A percentile compares a stretch with the other conserved stretches of the same genome.
phyloP scores from a whole-genome alignment of 257 asterid species.

The Jacaranda copaia region DNA sequence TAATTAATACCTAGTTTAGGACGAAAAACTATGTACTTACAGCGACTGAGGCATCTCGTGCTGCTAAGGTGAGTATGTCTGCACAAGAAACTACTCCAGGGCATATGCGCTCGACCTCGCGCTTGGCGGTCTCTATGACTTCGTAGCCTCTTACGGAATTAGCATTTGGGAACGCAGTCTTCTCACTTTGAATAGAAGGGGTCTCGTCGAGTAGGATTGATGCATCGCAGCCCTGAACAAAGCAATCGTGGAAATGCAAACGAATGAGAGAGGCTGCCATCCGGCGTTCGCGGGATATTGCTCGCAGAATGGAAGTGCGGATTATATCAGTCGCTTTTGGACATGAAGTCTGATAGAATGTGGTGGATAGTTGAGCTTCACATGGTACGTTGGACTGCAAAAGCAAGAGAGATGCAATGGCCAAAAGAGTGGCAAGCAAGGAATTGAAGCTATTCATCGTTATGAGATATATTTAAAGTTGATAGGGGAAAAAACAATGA shows the following conservation, averaged over 20 bases:
- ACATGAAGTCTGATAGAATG: slow-evolving; percentile 27
- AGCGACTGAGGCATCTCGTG: slow-evolving; percentile 6
- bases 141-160: slow-evolving; percentile 34
- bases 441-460: background rate
- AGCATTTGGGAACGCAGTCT: slow-evolving; percentile 24
- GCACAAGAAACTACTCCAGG: slow-evolving; percentile 41
- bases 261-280: slow-evolving; percentile 38
- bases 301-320: slow-evolving; percentile 24
- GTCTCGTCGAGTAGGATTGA: slow-evolving; percentile 39
- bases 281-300: slow-evolving; percentile 23
- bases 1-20: too few relatives aligned
- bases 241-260: slow-evolving; percentile 40
- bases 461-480: background rate
- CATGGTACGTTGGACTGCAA: slow-evolving; percentile 13
- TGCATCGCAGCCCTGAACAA: slow-evolving; percentile 37
- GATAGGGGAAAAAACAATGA: background rate
- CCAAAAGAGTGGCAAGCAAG: background rate
- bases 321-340: slow-evolving; percentile 30
- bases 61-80: slow-evolving; percentile 31
- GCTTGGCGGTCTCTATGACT: slow-evolving; percentile 33
- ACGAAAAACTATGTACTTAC: background rate
- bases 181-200: slow-evolving; percentile 31
- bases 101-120: slow-evolving; percentile 29
- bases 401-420: background rate
- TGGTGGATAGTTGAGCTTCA: slow-evolving; percentile 33